A percentile compares a stretch with the other conserved stretches of the same genome.
phyloP scores from a whole-genome alignment of 768 basidiomycete genomes.

The Lentinus brumalis region DNA sequence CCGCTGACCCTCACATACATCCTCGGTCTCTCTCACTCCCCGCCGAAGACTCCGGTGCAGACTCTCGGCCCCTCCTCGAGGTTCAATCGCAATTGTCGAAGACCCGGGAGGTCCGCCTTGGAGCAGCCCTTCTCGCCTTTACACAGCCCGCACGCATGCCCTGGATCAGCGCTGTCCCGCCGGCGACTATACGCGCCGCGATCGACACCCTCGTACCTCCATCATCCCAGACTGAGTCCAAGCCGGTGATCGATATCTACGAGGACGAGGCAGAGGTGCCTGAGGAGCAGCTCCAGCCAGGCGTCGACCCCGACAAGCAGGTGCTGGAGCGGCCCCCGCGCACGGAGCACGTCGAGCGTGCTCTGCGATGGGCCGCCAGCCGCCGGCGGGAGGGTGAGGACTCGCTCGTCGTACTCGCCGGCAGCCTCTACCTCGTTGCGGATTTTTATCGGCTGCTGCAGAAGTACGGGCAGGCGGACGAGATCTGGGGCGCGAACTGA shows the following conservation, averaged over 20 bases:
- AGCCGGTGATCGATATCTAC: conserved; percentile 48
- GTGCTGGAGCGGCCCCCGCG: conserved; percentile 37
- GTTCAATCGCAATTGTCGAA: conserved; percentile 23
- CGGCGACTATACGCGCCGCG: conserved; percentile 48
- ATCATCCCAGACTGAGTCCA: not conserved
- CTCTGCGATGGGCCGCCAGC: conserved; percentile 47
- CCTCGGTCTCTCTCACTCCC: conserved; percentile 82
- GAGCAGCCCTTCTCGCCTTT: conserved; percentile 59
- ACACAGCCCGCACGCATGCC: conserved; percentile 89
- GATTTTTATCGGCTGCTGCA: conserved; percentile 73
- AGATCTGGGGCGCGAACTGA: conserved; percentile 21
- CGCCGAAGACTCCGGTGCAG: conserved; percentile 75
- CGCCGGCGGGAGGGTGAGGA: conserved; percentile 24
- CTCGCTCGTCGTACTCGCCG: conserved; percentile 72
- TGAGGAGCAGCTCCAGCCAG: not conserved
- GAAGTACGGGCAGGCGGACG: conserved; percentile 11
- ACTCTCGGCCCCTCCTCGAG: conserved; percentile 67
- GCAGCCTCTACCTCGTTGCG: conserved; percentile 93
- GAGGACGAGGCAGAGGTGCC: conserved; percentile 35
- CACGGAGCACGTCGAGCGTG: conserved; percentile 32
- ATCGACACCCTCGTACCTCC: conserved; percentile 44
- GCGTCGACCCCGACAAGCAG: conserved; percentile 11
- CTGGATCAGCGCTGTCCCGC: conserved; percentile 76
- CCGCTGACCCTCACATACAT: conserved; percentile 64
- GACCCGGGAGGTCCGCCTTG: conserved; percentile 26